Base-by-base conservation (phyloP, 2,329 filamentous ascomycete species). In the Huntiella omanensis region DNA sequence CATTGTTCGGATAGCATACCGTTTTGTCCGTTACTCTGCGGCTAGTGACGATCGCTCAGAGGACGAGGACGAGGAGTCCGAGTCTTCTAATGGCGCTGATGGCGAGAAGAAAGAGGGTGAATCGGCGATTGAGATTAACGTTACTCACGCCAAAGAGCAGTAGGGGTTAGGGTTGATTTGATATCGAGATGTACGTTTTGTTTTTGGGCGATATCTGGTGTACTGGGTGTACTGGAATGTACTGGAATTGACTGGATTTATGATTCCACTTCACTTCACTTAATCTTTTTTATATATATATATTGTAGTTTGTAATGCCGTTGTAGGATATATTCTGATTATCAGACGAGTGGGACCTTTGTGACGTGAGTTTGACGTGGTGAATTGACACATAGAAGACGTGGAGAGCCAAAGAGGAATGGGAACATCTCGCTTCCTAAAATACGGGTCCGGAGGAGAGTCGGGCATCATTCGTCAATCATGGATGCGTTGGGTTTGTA, bases 31-130 rank as follows among this genome's bases (percentile, higher is more conserved):
- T 37, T 71, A 70, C 54, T 70, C 72, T 45, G 66, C 69, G 15
- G 70, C 70, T 33, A 71, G 77, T 43, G 83, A 87, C 56, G 82
- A 85, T 51, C 70, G 82, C 51, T 84, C 79, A 50, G 80, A 83
- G 42, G 66, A 61, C 15, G 75, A 80, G 54, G 78, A 80, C 40
- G 75, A 77, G 32, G 73, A 75, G 5, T 73, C 48, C 4, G 43
- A 49, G 16, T 38, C 35, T 32, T 49, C 47, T 11, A 47, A 76
- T 19, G 67, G 68, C 48, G 58, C 61, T 42, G 37, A 39, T 17
- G 59, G 60, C 33, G 49, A 56, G 4, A 54, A 57, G 17, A 50
- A 53, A n/a, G 49, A 55, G 43, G 53, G 57, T 12, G 37, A 45
- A 43, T 12, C 43, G 3, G 28, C 53, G 51, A 50, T 52, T 52